Percentiles rank a stretch among this genome's conserved stretches.
phyloP scores from a whole-genome alignment of 495 filamentous ascomycete genomes.

The Jackrogersella minutella region DNA sequence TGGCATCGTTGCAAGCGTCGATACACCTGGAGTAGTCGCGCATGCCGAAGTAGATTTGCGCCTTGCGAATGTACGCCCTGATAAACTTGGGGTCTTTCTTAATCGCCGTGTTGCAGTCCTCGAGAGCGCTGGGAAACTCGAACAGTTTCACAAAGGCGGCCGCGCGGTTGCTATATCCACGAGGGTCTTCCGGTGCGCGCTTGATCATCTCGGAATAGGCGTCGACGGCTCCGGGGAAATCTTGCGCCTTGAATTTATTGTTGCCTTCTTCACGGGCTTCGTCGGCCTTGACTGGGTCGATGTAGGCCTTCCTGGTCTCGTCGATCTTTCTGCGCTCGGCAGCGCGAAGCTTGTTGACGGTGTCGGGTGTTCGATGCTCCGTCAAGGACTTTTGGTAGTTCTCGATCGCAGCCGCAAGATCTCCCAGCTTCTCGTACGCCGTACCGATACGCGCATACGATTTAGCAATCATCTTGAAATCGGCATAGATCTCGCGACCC shows the following conservation, averaged over 20 bases:
- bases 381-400: conserved; percentile 93
- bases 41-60: conserved; percentile 93
- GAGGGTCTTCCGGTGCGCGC: conserved; percentile 89
- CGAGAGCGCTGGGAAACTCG: conserved; percentile 89
- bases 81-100: conserved; percentile 93
- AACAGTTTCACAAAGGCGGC: conserved; percentile 96
- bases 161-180: conserved; percentile 96
- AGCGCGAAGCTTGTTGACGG: conserved; percentile 90
- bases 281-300: conserved; percentile 91
- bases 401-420: conserved; percentile 82
- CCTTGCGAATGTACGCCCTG: conserved; percentile 93
- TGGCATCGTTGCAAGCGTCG: conserved; percentile 85
- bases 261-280: conserved; percentile 95
- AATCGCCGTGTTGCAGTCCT: conserved; percentile 92
- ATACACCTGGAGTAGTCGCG: conserved; percentile 94
- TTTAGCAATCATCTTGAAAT: conserved; percentile 98
- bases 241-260: conserved; percentile 92
- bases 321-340: conserved; percentile 89
- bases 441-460: conserved; percentile 91
- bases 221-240: conserved; percentile 95
- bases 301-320: conserved; percentile 78
- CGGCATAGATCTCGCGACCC: conserved; percentile 83
- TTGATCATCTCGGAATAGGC: conserved; percentile 98
- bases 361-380: conserved; percentile 95
- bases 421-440: conserved; percentile 86